Base-by-base conservation (phyloP, 305 asterid genomes). In the Fraxinus velutina region DNA sequence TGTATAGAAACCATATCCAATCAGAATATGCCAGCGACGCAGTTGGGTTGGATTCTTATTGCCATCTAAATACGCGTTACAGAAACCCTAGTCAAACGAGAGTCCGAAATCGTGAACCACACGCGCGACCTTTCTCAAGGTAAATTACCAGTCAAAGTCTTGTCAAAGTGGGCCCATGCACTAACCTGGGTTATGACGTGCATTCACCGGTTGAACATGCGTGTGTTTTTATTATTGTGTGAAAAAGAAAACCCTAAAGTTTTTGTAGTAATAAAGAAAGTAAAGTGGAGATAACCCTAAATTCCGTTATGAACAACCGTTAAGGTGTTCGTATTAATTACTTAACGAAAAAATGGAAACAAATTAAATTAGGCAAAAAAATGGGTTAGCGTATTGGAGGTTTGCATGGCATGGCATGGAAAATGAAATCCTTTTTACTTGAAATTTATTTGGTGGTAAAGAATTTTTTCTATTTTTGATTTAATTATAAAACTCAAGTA, bases 21-120 rank as follows among this genome's bases (percentile, higher is more conserved):
- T 86, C 75, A 81, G 82, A 19, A 1, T 2, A 0, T 27, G 90
- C 88, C 92, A 89, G 82, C 86, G 55, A 24, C 34, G 81, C 81
- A 36, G 15, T 5, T 24, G 62, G 78, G 81, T 87, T 89, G 79
- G 84, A 81, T 86, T 86, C 83, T 86, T 73, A 89, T 87, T 88
- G 78, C 87, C 75, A 73, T 82, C 88, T 88, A 85, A 50, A 83
- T 79, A 83, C 34, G 32, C 79, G 84, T 33, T 78, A 71, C 5
- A 15, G 77, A 85, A 86, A 82, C 89, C 89, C 92, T 87, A 89
- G 92, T 80, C 88, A 85, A 76, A 60, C 84, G 89, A 80, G 37
- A 34, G 81, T 72, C 70, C 1, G 27, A 3, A 0, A 42, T 1
- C 71, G 89, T 86, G 87, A 0, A 1, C 0, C 0, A 0, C 88